These are phyloP conservation scores for Sporothrix pseudoabietina DNA, from an alignment of 2,329 filamentous ascomycete genomes.

Conservation along the genomic window DNA sequence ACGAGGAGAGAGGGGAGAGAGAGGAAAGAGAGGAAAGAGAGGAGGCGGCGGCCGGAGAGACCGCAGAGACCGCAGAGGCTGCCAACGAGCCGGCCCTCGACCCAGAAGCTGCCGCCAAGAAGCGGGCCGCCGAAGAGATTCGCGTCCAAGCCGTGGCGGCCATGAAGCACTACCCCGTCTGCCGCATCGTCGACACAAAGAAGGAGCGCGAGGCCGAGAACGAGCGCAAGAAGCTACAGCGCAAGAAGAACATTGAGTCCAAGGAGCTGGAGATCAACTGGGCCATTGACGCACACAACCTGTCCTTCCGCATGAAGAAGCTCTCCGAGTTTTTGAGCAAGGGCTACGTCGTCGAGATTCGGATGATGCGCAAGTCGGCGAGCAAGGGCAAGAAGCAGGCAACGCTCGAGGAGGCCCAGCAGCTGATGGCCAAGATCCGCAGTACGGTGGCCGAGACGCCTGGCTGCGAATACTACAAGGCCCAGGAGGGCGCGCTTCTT, in stretches of 20 bases:
- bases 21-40: neutral
- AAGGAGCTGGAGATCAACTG: constrained; percentile 92
- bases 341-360: constrained; percentile 73
- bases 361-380: constrained; percentile 67
- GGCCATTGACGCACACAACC: constrained; percentile 76
- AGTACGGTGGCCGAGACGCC: constrained; percentile 40
- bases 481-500: constrained; percentile 48
- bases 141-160: neutral
- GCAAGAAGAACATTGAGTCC: constrained; percentile 46
- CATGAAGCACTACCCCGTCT: constrained; percentile 57
- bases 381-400: constrained; percentile 61
- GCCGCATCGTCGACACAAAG: constrained; percentile 67
- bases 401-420: constrained; percentile 61
- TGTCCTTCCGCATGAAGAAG: constrained; percentile 69
- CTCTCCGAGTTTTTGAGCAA: constrained; percentile 70
- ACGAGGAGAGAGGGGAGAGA: neutral
- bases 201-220: constrained; percentile 50
- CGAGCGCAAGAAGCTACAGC: constrained; percentile 47
- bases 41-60: neutral
- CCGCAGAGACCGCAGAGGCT: constrained; percentile 27
- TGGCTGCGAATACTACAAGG: constrained; percentile 48
- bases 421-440: constrained; percentile 53
- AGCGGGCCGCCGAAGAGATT: neutral
- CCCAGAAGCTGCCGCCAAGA: neutral
- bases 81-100: neutral